These are phyloP conservation scores for Erucastrum elatum DNA, from an alignment of 345 rosid species.

Conservation along the genomic window DNA sequence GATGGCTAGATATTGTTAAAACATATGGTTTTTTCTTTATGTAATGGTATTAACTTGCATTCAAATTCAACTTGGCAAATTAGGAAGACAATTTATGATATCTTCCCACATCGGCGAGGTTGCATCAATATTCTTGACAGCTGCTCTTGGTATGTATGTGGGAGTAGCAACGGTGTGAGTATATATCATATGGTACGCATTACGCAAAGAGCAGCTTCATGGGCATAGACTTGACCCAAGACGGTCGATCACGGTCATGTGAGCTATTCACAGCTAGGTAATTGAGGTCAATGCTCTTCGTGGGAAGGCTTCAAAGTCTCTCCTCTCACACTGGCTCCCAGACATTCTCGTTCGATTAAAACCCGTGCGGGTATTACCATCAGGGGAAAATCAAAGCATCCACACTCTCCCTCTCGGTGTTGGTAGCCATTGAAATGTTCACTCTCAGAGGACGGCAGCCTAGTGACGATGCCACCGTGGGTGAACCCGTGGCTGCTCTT, in stretches of 20 bases:
- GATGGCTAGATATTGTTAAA: not conserved
- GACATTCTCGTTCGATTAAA: constrained; percentile 47
- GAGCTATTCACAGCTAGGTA: constrained; percentile 71
- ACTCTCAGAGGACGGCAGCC: constrained; percentile 89
- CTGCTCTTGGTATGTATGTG: constrained; percentile 89
- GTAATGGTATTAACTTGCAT: not conserved
- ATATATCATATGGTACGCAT: constrained; percentile 92
- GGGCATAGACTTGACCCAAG: constrained; percentile 85
- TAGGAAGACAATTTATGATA: constrained; percentile 49
- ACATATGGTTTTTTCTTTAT: not conserved
- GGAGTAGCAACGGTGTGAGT: constrained; percentile 90
- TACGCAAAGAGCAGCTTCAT: constrained; percentile 67
- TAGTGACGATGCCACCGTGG: constrained; percentile 96
- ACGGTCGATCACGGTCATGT: constrained; percentile 88
- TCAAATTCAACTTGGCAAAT: constrained; percentile 22
- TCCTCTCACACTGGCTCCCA: constrained; percentile 72
- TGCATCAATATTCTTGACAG: constrained; percentile 88
- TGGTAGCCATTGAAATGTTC: constrained; percentile 98
- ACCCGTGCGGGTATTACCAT: constrained; percentile 85
- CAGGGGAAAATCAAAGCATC: constrained; percentile 86
- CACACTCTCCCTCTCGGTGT: constrained; percentile 83
- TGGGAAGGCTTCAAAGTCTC: constrained; percentile 70
- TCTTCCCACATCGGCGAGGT: constrained; percentile 99
- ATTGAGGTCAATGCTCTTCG: constrained; percentile 76
- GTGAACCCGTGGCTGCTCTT: constrained; percentile 61